Evolutionary conservation across 495 filamentous ascomycete species (phyloP), one percentile per base, ranked within the genome.

Genomic region (Cladorrhinum samala): DNA sequence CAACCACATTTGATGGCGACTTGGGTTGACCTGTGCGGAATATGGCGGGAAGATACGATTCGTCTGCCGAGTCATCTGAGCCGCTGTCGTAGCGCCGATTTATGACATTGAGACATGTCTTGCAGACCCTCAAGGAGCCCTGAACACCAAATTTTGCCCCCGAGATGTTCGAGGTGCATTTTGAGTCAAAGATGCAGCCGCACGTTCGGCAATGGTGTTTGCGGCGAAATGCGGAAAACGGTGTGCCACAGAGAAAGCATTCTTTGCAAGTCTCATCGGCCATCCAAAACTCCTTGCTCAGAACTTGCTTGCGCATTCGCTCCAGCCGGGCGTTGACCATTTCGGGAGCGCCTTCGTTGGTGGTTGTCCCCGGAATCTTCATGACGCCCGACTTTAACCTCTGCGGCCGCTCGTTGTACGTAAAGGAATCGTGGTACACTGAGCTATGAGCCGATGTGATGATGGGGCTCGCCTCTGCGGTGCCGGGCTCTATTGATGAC

Each of bases 211-310:
- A 99, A 63, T 99, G 94, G 69, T 99, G 94, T 63, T 97, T 97
- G 51, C 94, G 82, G 50, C 94, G 81, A 63, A 95, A 97, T 18
- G 94, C 94, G 2, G 89, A 86, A 60, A 99, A 97, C 17, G 88
- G 78, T 56, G 89, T 85, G 40, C 84, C 86, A 61, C 94, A 99
- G 42, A 88, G 78, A 63, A 97, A 99, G 65, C 94, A 99, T 58
- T 96, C 92, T 69, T 92, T 97, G 42, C 91, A 92, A 63, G 94
- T 95, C 63, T 97, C 94, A 70, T 99, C 94, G 42, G 88, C 87
- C 94, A 99, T 99, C 94, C 94, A 99, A 64, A 94, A 97, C 49
- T 96, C 89, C 65, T 87, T 92, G 59, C 86, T 95, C 13, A 97
- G 73, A 27, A 96, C 79, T 65, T 87, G 89, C 61, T 88, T 91